Evolutionary conservation across 2,329 filamentous ascomycete genomes (phyloP).

Genomic region (Alternaria atra): DNA sequence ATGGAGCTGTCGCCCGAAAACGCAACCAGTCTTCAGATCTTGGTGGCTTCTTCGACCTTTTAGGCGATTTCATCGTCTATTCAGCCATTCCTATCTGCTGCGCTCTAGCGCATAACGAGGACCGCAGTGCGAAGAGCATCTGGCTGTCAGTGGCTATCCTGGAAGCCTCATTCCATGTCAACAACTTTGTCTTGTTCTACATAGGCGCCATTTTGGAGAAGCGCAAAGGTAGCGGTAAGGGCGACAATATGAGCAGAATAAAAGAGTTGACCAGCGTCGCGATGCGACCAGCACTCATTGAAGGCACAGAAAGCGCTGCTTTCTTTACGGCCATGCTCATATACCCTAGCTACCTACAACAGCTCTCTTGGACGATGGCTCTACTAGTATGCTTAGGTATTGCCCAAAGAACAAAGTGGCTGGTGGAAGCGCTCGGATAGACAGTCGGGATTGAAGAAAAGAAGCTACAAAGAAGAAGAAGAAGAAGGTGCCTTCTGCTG

Average conservation of each 20-base stretch:
- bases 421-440: not conserved
- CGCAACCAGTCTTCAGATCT: slow-evolving; percentile 1
- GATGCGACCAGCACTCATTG: slow-evolving; percentile 1
- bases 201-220: slow-evolving; percentile 4
- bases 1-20: not conserved
- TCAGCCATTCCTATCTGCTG: not conserved
- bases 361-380: slow-evolving; percentile 2
- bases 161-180: not conserved
- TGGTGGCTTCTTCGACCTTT: slow-evolving; percentile 3
- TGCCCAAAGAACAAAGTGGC: not conserved
- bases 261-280: slow-evolving; percentile 2
- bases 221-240: not conserved
- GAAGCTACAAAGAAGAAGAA: not conserved
- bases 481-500: too few relatives aligned
- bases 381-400: slow-evolving; percentile 1
- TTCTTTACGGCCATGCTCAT: slow-evolving; percentile 3
- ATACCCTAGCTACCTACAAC: not conserved
- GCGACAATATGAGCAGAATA: not conserved
- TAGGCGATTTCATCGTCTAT: slow-evolving; percentile 3
- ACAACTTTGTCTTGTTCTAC: slow-evolving; percentile 4
- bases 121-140: not conserved
- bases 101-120: not conserved
- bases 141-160: slow-evolving; percentile 1
- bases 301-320: slow-evolving; percentile 4
- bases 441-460: not conserved